Evolutionary conservation across 176 grass and related monocot genomes (phyloP), one percentile per base, ranked within the genome.

Genomic region (Thinopyrum elongatum): DNA sequence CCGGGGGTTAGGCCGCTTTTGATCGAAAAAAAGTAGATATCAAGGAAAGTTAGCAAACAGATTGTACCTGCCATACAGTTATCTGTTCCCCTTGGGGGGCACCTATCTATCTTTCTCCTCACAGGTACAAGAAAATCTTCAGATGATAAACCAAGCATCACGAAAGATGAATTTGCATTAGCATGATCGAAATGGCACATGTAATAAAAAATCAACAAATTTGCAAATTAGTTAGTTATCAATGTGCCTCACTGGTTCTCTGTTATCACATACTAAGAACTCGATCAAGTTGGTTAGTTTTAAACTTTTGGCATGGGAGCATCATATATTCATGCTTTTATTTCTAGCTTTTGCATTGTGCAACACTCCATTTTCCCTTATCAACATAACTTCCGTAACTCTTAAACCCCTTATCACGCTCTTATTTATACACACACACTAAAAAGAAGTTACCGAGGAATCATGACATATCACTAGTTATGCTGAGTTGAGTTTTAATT

Each of bases 401-500:
- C 8, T 49, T 49, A 28, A 47, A 28, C 71, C 41, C 8, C 41
- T 74, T 49, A 74, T 51, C 72, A 30, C 19, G 44, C 14, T 29
- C 71, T 74, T 27, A 25, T 74, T 46, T 74, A 29, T 5, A 28
- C 14, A 65, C 34, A 38, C 8, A 19, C 14, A 39, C 13, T 8
- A 8, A 47, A 64, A 74, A 74, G 1, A 70, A 74, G n/a, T 74
- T 34, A 36, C 62, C 77, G 51, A 86, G 7, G 39, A 36, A 30
- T 86, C 35, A 75, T 59, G n/a, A 36, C 19, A 29, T 60, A 70
- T 33, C 7, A 59, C 30, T 79, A 17, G 42, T 60, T 60, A 71
- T 91, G 15, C 27, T 80, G 72, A 75, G 72, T 65, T 47, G 84
- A 26, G 53, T 28, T 61, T 78, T 47, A 85, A 66, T 38, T 90